phyloP scores from a whole-genome alignment of 106 monocot genomes.

The Xerophyta viscosa region DNA sequence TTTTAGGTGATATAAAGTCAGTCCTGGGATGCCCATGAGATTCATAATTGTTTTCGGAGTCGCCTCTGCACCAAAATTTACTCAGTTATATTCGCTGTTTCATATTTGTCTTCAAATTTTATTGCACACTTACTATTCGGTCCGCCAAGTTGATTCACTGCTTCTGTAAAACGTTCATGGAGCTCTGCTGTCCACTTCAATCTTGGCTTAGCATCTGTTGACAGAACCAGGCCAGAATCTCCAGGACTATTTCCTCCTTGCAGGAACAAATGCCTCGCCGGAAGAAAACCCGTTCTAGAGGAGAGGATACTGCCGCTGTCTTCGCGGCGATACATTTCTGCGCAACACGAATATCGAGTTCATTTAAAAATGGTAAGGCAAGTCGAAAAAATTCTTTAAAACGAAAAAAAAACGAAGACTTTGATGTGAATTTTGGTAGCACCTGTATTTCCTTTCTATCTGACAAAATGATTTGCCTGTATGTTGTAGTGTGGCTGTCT shows the following conservation, averaged over 20 bases:
- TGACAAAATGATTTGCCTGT: conserved; percentile 17
- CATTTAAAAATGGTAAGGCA: neutral
- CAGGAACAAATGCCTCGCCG: conserved; percentile 49
- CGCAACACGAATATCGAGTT: neutral
- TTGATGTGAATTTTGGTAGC: neutral
- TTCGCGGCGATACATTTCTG: conserved; percentile 48
- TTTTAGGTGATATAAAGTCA: conserved; percentile 66
- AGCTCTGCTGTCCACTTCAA: conserved; percentile 89
- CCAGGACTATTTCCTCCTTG: conserved; percentile 40
- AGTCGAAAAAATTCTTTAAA: no score
- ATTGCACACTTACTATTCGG: conserved; percentile 72
- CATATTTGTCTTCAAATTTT: no score
- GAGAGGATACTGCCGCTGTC: conserved; percentile 32
- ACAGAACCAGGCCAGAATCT: conserved; percentile 76
- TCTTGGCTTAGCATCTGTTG: conserved; percentile 90
- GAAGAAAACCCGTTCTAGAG: conserved; percentile 28
- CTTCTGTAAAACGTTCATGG: conserved; percentile 82
- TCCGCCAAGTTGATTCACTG: conserved; percentile 90
- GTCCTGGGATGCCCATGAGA: conserved; percentile 66
- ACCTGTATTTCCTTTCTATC: conserved; percentile 10
- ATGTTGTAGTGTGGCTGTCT: neutral
- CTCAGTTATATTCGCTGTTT: no score
- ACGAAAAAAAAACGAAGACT: neutral
- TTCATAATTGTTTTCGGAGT: conserved; percentile 73
- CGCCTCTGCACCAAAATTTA: conserved; percentile 36